Evolutionary conservation across 2,329 filamentous ascomycete species (phyloP), one percentile per base, ranked within the genome.

Genomic region (Fusarium coicis): DNA sequence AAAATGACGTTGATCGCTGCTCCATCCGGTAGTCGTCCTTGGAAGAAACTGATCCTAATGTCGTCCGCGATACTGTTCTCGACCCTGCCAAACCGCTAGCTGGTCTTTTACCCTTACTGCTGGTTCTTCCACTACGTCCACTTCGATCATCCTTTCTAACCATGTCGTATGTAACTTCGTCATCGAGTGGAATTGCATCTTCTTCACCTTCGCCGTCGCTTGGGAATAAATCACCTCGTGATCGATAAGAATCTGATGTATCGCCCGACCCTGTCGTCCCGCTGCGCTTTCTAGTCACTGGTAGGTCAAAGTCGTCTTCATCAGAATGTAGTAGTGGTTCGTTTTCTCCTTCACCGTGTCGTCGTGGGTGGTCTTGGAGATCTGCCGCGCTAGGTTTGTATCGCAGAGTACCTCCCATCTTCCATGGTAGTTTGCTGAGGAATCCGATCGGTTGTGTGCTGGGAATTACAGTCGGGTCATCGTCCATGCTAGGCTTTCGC

Each of bases 311-410:
- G 59, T 80, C 77, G 12, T 77, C 79, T 39, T 80, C 76, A 49
- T 81, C 77, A 28, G 77, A 76, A 15, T 80, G 82, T 59, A 97
- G 86, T 56, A 97, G 82, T 12, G 94, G 93, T 73, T 93, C 90
- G 39, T 88, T 87, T 76, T 97, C 93, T 54, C 85, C 84, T 59
- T 81, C 84, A 7, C 80, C 81, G 49, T 84, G 82, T 67, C 80
- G 82, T 26, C 92, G 90, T 4, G 95, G 94, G 75, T 97, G 92
- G 66, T 98, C 96, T 77, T 95, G 94, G 71, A 98, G 82, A 83
- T 97, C 94, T 54, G 96, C 95, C 36, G 94, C 95, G 63, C 93
- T 97, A 37, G 96, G 96, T 80, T 94, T 94, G 81, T 98, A 98
- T 79, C 93, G 89, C 75, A 97, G 81, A 7, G 92, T 93, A 8